Evolutionary conservation across 1,139 yeast species (phyloP), one percentile per base, ranked within the genome.

Genomic region (Magnusiomyces suaveolens): DNA sequence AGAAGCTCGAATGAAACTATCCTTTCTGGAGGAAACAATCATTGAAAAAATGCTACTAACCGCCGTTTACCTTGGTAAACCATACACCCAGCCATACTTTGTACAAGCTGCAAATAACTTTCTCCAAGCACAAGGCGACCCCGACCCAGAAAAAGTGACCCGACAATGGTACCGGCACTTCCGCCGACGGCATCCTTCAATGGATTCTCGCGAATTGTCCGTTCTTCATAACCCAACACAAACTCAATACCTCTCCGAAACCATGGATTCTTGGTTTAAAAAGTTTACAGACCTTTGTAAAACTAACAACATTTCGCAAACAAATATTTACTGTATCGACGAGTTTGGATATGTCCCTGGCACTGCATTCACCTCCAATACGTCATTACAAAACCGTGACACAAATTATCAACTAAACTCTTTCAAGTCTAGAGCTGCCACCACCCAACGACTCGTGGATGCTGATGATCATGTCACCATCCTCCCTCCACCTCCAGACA

Each of bases 91-190:
- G 23, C 55, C 57, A 0, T 52, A 47, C 43, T 52, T 55, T 24
- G 57, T 55, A 24, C 55, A 55, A 24, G 48, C 54, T n/a, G 57
- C 53, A 32, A 55, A 55, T 38, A 46, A 43, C 39, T 50, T 55
- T 43, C 52, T 55, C 10, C 57, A 55, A 41, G 55, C 57, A 20
- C 57, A 55, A 50, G 57, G 57, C 29, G 57, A 55, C 8, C 41
- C 50, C 1, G 54, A 53, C 18, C 54, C 49, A 21, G 55, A 51
- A 47, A 26, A 53, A 23, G 57, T 55, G 24, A 52, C 57, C 21
- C 52, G 57, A 16, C 57, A 55, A 41, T 55, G 57, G 57, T 55
- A 55, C 43, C 53, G 57, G 24, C 57, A 55, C 32, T 55, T 55
- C 24, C 50, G 57, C 23, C 52, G 54, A 10, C 50, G 57, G 16